These are phyloP conservation scores for Fragaria nilgerrensis DNA, from an alignment of 306 rosid species.

Conservation along the genomic window DNA sequence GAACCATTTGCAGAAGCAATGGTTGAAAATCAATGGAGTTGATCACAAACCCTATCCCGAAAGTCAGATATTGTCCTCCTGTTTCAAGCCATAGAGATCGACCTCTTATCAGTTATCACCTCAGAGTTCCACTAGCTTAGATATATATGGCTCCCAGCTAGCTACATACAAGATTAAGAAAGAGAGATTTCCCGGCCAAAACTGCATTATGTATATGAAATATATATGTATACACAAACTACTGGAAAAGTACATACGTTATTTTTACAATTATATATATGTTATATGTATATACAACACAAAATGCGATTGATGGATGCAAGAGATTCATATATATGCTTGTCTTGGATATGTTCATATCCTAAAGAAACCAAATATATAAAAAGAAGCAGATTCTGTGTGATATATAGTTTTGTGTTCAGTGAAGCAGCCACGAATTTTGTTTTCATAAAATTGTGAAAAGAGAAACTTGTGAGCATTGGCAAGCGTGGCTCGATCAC, in stretches of 20 bases:
- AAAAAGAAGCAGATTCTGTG: constrained; percentile 17
- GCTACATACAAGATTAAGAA: neutral
- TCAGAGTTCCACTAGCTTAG: neutral
- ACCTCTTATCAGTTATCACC: constrained; percentile 9
- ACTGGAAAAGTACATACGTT: neutral
- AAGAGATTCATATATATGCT: neutral
- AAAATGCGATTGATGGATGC: neutral
- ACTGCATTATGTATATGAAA: neutral
- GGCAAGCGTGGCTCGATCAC: neutral
- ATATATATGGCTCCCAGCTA: neutral
- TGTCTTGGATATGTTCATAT: neutral
- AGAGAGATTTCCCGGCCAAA: neutral
- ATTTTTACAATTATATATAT: too few relatives aligned
- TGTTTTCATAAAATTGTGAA: neutral
- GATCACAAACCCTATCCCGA: neutral
- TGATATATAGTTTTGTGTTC: neutral
- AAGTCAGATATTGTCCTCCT: neutral
- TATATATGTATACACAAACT: neutral
- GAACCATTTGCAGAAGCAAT: neutral
- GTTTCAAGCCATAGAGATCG: constrained; percentile 2
- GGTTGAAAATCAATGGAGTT: neutral
- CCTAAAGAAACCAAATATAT: constrained; percentile 7
- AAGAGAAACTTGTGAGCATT: neutral
- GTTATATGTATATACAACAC: neutral
- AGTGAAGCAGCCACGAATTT: neutral